Base-by-base conservation (phyloP, 2,329 filamentous ascomycete species). In the Aspergillus pseudoglaucus region DNA sequence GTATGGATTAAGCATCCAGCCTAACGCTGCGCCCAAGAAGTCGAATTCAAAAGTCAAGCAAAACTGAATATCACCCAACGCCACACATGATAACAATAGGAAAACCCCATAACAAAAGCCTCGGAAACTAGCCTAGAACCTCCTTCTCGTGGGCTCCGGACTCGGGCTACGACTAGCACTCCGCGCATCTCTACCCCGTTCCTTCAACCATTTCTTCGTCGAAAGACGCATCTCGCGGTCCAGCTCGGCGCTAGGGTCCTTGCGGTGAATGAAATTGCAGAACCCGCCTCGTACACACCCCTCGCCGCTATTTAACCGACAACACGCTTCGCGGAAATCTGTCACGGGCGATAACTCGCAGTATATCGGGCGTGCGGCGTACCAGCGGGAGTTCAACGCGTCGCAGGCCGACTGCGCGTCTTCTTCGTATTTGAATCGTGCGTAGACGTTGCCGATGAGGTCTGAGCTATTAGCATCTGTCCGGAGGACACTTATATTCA, bases 401-500 rank as follows among this genome's bases (percentile, higher is more conserved):
- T 97, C 93, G 79, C 91, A 96, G 52, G 93, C 93, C 55, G 83
- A 82, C 70, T 97, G 90, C 45, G 93, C 90, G 47, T 85, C 85
- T 71, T 98, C 93, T 79, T 98, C 93, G 80, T 97, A 98, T 75
- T 98, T 98, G 85, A 97, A 98, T 59, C 93, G 89, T 45, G 93
- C 93, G 76, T 98, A 98, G 64, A 98, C 93, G 73, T 98, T 98
- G 65, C 93, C 93, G 67, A 98, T 96, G 46, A 98, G 80, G 74
- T 98, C 85, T 88, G 56, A 44, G 2, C 39, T 20, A 41, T 64
- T 49, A 63, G 53, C 47, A 18, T 17, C 35, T 17, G 17, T n/a
- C n/a, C 23, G 6, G n/a, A 23, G 17, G 25, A 32, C 44, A 27
- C 22, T 32, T 42, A n/a, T 7, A 35, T 32, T 18, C 39, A 30